A percentile compares a stretch with the other conserved stretches of the same genome.
phyloP scores from a whole-genome alignment of 2,329 filamentous ascomycete species.

The Neofusicoccum laricinum region DNA sequence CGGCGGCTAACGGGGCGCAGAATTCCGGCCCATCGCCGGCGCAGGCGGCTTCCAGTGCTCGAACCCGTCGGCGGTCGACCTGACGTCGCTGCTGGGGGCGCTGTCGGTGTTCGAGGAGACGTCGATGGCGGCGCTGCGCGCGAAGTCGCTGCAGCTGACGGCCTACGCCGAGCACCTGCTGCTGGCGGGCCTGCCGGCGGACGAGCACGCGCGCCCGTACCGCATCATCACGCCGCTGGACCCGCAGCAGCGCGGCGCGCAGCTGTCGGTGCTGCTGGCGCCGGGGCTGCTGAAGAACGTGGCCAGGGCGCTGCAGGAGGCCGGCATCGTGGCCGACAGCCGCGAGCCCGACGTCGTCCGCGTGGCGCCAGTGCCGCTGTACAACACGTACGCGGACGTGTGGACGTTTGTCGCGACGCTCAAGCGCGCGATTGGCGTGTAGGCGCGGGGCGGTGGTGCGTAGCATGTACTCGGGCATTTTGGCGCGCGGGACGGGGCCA shows the following conservation, averaged over 20 bases:
- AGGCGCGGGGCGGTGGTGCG: neutral
- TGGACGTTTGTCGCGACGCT: slow-evolving; percentile 6
- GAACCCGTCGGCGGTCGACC: slow-evolving; percentile 68
- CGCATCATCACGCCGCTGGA: slow-evolving; percentile 62
- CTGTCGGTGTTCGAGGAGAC: slow-evolving; percentile 65
- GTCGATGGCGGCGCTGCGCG: slow-evolving; percentile 58
- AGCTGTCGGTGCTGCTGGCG: slow-evolving; percentile 62
- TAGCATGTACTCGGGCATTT: neutral
- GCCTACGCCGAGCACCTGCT: slow-evolving; percentile 66
- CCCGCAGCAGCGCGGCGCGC: slow-evolving; percentile 62
- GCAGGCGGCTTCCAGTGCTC: slow-evolving; percentile 70
- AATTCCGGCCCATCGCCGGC: slow-evolving; percentile 64
- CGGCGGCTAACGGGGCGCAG: neutral
- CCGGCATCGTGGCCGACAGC: slow-evolving; percentile 16
- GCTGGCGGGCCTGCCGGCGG: slow-evolving; percentile 20
- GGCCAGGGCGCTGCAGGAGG: neutral
- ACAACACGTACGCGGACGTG: slow-evolving; percentile 14
- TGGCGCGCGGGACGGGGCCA: neutral
- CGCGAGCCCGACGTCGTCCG: slow-evolving; percentile 18
- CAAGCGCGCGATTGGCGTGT: neutral
- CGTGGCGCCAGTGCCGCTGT: slow-evolving; percentile 17
- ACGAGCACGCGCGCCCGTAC: slow-evolving; percentile 22
- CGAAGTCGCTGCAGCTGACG: slow-evolving; percentile 65
- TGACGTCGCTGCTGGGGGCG: slow-evolving; percentile 62
- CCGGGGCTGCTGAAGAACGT: slow-evolving; percentile 15